Evolutionary conservation across 768 basidiomycete genomes (phyloP).

Genomic region (Lactarius sanguifluus): DNA sequence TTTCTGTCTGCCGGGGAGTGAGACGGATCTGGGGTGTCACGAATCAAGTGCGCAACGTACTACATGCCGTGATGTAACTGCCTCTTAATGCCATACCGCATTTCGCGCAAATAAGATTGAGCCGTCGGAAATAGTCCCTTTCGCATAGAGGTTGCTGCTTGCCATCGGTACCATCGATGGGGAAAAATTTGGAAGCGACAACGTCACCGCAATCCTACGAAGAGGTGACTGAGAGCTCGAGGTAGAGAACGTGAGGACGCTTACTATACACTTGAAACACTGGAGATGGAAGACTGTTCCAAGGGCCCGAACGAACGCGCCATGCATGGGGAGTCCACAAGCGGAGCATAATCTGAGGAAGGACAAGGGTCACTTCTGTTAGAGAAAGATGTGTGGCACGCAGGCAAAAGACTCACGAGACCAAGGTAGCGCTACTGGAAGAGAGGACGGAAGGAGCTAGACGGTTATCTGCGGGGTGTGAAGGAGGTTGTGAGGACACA

Average conservation of each 20-base stretch:
- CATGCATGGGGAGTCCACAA: constrained; percentile 82
- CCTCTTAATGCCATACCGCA: constrained; percentile 92
- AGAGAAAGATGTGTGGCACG: neutral
- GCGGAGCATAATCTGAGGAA: constrained; percentile 64
- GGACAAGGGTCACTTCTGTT: neutral
- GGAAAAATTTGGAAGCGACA: constrained; percentile 98
- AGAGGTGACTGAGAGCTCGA: constrained; percentile 21
- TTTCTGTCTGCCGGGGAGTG: constrained; percentile 77
- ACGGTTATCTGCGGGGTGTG: constrained; percentile 44
- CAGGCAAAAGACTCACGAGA: constrained; percentile 7
- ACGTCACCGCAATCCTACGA: constrained; percentile 91
- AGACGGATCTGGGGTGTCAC: constrained; percentile 17
- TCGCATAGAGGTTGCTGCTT: constrained; percentile 96
- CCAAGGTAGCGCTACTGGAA: constrained; percentile 53
- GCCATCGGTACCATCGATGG: constrained; percentile 88
- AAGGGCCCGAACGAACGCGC: constrained; percentile 94
- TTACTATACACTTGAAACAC: constrained; percentile 96
- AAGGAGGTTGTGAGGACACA: constrained; percentile 55
- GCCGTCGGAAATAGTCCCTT: constrained; percentile 93
- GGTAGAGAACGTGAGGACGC: constrained; percentile 35
- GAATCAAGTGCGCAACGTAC: constrained; percentile 49
- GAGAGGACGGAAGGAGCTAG: constrained; percentile 51
- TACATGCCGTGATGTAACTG: constrained; percentile 99
- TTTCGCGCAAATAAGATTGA: constrained; percentile 95
- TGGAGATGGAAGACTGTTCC: constrained; percentile 94